These are phyloP conservation scores for Cercospora berteroae DNA, from an alignment of 2,329 filamentous ascomycete species.

Conservation along the genomic window DNA sequence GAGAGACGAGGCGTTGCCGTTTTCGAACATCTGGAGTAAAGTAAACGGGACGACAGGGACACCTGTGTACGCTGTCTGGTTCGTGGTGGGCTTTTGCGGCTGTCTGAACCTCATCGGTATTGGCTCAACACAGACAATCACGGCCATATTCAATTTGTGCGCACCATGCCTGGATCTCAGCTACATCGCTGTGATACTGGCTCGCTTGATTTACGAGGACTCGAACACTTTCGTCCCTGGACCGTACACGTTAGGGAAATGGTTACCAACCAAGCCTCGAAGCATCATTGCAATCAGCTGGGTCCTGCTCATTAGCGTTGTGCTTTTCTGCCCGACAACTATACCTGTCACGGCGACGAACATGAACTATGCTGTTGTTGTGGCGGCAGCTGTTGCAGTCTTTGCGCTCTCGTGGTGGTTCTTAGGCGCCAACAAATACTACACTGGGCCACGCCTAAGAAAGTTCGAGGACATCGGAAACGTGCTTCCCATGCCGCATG, in stretches of 20 bases:
- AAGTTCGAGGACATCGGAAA: constrained; percentile 42
- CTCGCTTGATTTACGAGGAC: constrained; percentile 30
- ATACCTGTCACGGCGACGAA: constrained; percentile 45
- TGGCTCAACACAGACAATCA: constrained; percentile 52
- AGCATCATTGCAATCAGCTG: constrained; percentile 51
- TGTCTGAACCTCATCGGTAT: constrained; percentile 54
- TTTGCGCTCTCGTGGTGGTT: constrained; percentile 49
- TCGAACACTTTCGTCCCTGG: constrained; percentile 25
- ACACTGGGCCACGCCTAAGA: constrained; percentile 59
- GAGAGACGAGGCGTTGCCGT: constrained; percentile 42
- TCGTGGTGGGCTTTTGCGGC: constrained; percentile 59
- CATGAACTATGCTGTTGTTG: constrained; percentile 51
- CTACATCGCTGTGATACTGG: constrained; percentile 61
- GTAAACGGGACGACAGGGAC: constrained; percentile 56
- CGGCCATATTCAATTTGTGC: constrained; percentile 50
- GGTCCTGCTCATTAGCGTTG: constrained; percentile 61
- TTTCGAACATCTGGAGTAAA: constrained; percentile 38
- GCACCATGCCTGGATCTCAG: constrained; percentile 51
- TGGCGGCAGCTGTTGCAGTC: constrained; percentile 50
- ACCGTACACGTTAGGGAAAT: constrained; percentile 30
- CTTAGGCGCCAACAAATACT: constrained; percentile 46
- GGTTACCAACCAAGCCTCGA: constrained; percentile 54
- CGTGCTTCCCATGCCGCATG: background rate
- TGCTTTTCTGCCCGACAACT: constrained; percentile 54
- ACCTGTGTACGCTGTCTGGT: constrained; percentile 63